Evolutionary conservation across 208 protist species (phyloP).

Genomic region (Entamoeba nuttalli): DNA sequence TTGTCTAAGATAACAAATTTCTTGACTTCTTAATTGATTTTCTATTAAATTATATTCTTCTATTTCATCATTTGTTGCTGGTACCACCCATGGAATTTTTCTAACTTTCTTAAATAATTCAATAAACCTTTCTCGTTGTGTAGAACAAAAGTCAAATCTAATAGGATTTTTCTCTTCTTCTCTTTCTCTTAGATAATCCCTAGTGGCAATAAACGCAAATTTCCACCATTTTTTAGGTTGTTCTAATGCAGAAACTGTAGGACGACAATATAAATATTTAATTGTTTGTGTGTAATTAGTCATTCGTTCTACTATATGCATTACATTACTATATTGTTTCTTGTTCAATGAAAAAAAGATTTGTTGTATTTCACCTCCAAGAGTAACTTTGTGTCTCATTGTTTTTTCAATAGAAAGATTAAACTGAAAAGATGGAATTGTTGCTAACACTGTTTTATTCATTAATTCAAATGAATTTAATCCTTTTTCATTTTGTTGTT

Average conservation of each 20-base stretch:
- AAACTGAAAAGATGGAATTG: neutral
- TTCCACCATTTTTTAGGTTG: neutral
- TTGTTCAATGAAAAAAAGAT: neutral
- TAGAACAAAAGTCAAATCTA: neutral
- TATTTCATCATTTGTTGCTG: neutral
- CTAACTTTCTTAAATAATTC: neutral
- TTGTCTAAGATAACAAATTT: neutral
- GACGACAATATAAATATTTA: neutral
- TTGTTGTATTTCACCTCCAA: neutral
- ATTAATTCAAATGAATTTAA: neutral
- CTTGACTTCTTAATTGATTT: neutral
- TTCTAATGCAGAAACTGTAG: neutral
- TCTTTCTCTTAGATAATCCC: neutral
- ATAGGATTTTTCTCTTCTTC: neutral
- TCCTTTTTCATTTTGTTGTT: neutral
- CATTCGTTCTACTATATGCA: neutral
- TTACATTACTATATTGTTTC: neutral
- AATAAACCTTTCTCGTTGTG: neutral
- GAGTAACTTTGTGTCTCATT: neutral
- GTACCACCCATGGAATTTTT: neutral
- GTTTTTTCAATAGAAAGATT: neutral
- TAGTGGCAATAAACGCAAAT: neutral
- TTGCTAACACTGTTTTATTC: neutral
- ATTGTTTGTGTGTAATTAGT: neutral
- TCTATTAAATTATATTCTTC: neutral